Percentiles rank a stretch among this genome's conserved stretches.
Conservation (phyloP, 495 filamentous ascomycete species). For the Aspergillus cristatus region DNA sequence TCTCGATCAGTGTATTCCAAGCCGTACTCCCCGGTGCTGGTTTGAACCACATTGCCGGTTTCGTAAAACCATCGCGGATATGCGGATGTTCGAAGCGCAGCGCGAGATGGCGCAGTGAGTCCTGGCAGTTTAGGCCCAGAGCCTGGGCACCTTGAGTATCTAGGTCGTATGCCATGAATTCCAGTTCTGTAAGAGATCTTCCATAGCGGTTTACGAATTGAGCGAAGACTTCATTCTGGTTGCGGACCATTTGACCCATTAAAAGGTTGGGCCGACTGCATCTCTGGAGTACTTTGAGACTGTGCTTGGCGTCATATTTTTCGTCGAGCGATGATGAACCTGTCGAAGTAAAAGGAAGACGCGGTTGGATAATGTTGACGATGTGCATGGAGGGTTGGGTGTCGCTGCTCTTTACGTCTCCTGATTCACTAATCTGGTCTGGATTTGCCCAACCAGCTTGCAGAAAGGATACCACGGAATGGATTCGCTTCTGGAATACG, state of each 20-base stretch:
- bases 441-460: constrained; percentile 20
- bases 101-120: constrained; percentile 21
- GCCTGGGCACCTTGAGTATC: constrained; percentile 15
- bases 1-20: constrained; percentile 24
- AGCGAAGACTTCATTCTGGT: constrained; percentile 19
- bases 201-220: constrained; percentile 16
- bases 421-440: constrained; percentile 5
- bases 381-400: background rate
- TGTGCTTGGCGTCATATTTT: no score
- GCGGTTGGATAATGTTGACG: constrained; percentile 11
- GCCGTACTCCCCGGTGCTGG: constrained; percentile 20
- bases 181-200: constrained; percentile 14
- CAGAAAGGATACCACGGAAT: constrained; percentile 22
- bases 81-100: constrained; percentile 30
- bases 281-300: no score
- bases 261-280: background rate
- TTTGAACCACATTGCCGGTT: constrained; percentile 17
- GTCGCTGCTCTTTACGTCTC: no score
- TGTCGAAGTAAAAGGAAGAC: no score
- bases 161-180: constrained; percentile 25
- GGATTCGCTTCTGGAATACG: constrained; percentile 25
- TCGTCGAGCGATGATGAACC: no score
- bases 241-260: constrained; percentile 13
- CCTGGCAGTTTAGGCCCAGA: constrained; percentile 12
- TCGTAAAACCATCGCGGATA: constrained; percentile 18